Conservation (phyloP, 179 eudicot species). For the Corrigiola litoralis region DNA sequence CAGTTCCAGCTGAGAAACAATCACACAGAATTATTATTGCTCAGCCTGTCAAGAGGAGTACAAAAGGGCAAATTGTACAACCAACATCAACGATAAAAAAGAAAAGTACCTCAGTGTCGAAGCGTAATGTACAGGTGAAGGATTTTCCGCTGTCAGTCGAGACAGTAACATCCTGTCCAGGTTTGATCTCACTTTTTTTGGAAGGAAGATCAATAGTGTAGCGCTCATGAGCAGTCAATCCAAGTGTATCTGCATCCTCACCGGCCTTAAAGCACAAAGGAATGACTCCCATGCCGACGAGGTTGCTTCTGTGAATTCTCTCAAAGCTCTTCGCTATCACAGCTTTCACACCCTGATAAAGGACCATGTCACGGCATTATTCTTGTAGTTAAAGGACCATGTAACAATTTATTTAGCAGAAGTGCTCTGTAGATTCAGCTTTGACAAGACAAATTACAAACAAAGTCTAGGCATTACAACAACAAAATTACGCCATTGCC, state of each 20-base stretch:
- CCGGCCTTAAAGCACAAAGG: constrained; percentile 98
- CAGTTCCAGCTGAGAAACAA: constrained; percentile 63
- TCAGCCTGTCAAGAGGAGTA: too few relatives aligned
- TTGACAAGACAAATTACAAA: too few relatives aligned
- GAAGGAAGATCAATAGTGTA: constrained; percentile 85
- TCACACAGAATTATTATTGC: background rate
- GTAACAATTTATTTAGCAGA: too few relatives aligned
- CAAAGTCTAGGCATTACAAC: too few relatives aligned
- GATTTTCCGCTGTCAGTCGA: constrained; percentile 81
- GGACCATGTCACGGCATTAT: background rate
- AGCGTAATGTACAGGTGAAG: constrained; percentile 78
- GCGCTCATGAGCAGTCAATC: constrained; percentile 91
- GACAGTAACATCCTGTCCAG: constrained; percentile 89
- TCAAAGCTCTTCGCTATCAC: constrained; percentile 96
- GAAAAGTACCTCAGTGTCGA: constrained; percentile 92
- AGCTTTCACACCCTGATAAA: constrained; percentile 88
- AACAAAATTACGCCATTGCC: too few relatives aligned
- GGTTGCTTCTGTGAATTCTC: constrained; percentile 96
- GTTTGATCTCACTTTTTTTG: constrained; percentile 72
- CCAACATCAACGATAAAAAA: too few relatives aligned
- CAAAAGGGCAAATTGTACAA: too few relatives aligned
- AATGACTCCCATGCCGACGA: constrained; percentile 93
- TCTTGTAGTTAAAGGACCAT: too few relatives aligned
- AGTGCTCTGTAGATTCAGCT: too few relatives aligned
- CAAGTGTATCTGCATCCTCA: constrained; percentile 92